These are phyloP conservation scores for Ascochyta clinopodiicola DNA, from an alignment of 2,329 filamentous ascomycete genomes.

Conservation along the genomic window DNA sequence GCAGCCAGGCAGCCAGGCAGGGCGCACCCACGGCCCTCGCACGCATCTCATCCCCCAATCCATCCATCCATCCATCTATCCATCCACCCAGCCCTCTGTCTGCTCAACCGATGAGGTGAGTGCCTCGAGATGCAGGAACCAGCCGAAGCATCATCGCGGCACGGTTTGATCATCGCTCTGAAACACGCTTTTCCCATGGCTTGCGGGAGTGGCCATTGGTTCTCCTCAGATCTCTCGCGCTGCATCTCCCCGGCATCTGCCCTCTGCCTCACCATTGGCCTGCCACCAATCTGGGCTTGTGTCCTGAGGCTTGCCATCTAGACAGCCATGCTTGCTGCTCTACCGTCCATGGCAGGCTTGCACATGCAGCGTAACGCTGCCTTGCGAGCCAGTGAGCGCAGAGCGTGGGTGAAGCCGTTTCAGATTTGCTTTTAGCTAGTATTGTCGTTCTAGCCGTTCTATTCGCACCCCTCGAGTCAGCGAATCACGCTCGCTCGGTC, in stretches of 20 bases:
- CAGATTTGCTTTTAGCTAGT: conserved; percentile 45
- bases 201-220: conserved; percentile 27
- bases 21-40: conserved; percentile 7
- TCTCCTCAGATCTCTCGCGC: conserved; percentile 11
- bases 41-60: conserved; percentile 22
- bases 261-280: not conserved
- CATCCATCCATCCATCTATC: conserved; percentile 31
- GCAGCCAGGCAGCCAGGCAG: conserved; percentile 7
- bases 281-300: conserved; percentile 2
- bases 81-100: conserved; percentile 30
- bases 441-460: conserved; percentile 30
- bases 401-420: conserved; percentile 39
- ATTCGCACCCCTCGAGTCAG: conserved; percentile 29
- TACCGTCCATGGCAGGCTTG: conserved; percentile 12
- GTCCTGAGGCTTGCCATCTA: conserved; percentile 13
- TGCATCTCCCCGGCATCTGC: conserved; percentile 4
- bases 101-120: conserved; percentile 30
- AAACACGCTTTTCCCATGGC: conserved; percentile 37
- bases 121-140: conserved; percentile 46
- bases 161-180: conserved; percentile 48
- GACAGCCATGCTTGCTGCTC: conserved; percentile 17
- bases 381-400: conserved; percentile 35
- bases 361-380: conserved; percentile 42
- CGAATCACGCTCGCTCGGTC: conserved; percentile 35
- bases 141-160: conserved; percentile 41